Evolutionary conservation across 768 basidiomycete species (phyloP).

Genomic region (Filobasidium floriforme): DNA sequence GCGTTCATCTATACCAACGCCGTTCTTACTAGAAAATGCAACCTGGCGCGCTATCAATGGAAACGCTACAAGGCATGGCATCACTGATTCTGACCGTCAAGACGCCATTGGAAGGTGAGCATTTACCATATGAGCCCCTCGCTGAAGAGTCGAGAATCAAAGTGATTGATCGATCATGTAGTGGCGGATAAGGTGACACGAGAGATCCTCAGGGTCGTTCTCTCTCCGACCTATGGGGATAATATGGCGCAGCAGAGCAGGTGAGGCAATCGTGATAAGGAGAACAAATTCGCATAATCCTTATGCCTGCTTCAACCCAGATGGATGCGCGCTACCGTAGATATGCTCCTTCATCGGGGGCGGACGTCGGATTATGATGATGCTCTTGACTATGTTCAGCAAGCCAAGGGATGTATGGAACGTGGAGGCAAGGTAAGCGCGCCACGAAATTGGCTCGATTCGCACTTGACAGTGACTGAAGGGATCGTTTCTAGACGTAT

Average conservation of each 20-base stretch:
- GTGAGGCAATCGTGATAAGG: not conserved
- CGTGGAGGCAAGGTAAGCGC: not conserved
- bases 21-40: not conserved
- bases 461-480: not conserved
- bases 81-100: not conserved
- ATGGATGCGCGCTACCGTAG: not conserved
- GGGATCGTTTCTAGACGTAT: not conserved
- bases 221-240: not conserved
- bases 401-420: conserved; percentile 1
- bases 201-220: not conserved
- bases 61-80: not conserved
- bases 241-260: not conserved
- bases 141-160: not conserved
- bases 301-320: not conserved
- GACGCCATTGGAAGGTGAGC: not conserved
- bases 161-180: not conserved
- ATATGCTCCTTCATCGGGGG: not conserved
- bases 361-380: not conserved
- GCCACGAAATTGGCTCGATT: not conserved
- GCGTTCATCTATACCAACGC: no score
- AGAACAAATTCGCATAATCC: not conserved
- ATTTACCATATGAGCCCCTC: not conserved
- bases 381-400: not conserved
- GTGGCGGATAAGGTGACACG: not conserved
- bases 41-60: not conserved